Percentiles rank a stretch among this genome's conserved stretches.
phyloP scores from a whole-genome alignment of 768 basidiomycete species.

The Boletus reticulatus region DNA sequence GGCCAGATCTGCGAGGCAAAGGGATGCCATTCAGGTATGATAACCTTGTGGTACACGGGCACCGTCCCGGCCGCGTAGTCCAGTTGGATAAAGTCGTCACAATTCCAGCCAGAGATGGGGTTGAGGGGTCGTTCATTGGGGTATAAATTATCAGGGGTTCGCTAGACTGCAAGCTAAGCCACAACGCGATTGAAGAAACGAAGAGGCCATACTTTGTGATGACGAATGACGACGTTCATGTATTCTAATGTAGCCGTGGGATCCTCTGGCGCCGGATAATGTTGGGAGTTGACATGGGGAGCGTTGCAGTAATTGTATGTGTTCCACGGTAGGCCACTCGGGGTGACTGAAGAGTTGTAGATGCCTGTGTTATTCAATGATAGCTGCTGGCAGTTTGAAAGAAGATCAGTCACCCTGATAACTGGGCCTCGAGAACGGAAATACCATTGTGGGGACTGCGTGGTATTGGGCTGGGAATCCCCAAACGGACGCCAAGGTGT shows the following conservation, averaged over 20 bases:
- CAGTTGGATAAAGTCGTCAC: conserved; percentile 36
- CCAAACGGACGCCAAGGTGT: background rate
- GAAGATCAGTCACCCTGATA: background rate
- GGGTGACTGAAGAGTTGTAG: conserved; percentile 45
- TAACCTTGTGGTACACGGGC: conserved; percentile 39
- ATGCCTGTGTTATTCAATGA: conserved; percentile 29
- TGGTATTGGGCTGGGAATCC: background rate
- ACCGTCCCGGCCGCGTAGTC: conserved; percentile 38
- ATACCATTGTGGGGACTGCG: conserved; percentile 12
- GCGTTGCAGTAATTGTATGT: conserved; percentile 57
- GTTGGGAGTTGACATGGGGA: conserved; percentile 40
- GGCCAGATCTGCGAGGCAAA: conserved; percentile 44
- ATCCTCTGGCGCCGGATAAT: conserved; percentile 35
- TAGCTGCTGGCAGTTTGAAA: conserved; percentile 5
- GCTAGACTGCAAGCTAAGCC: conserved; percentile 22
- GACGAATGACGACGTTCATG: conserved; percentile 42
- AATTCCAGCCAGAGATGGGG: conserved; percentile 39
- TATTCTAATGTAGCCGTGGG: conserved; percentile 36
- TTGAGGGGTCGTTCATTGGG: conserved; percentile 43
- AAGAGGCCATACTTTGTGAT: conserved; percentile 41
- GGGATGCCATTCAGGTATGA: conserved; percentile 41
- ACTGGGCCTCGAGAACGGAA: background rate
- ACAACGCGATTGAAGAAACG: background rate
- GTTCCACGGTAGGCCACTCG: conserved; percentile 41
- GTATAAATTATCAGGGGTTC: conserved; percentile 50